phyloP scores from a whole-genome alignment of 495 filamentous ascomycete genomes.

The Penicillium paxilli region DNA sequence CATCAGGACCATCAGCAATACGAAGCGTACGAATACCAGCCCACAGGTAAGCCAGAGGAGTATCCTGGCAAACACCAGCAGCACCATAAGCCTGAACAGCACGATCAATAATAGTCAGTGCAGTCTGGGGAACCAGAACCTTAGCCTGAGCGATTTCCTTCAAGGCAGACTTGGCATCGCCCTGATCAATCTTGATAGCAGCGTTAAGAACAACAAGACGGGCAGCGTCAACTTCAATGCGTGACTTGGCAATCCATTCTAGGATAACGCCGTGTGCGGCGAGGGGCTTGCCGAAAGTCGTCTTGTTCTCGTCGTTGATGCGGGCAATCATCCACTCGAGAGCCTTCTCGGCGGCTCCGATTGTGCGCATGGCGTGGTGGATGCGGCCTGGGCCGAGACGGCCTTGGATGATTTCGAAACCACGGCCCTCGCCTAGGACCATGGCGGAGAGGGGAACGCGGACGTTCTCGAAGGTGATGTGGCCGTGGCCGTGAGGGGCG shows the following conservation, averaged over 20 bases:
- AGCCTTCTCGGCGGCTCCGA: slow-evolving; percentile 81
- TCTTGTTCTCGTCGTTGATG: slow-evolving; percentile 84
- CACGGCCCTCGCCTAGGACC: slow-evolving; percentile 84
- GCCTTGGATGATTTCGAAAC: slow-evolving; percentile 97
- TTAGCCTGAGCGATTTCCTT: slow-evolving; percentile 88
- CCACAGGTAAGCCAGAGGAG: slow-evolving; percentile 86
- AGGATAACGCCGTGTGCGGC: slow-evolving; percentile 86
- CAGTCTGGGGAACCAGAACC: slow-evolving; percentile 76
- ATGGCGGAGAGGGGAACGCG: slow-evolving; percentile 76
- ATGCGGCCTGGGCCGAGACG: slow-evolving; percentile 89
- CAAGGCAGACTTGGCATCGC: slow-evolving; percentile 75
- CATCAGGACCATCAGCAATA: slow-evolving; percentile 89
- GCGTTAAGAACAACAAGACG: slow-evolving; percentile 86
- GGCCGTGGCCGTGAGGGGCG: slow-evolving; percentile 89
- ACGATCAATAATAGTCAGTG: slow-evolving; percentile 78
- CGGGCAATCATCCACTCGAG: slow-evolving; percentile 87
- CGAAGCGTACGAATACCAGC: slow-evolving; percentile 77
- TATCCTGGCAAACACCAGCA: slow-evolving; percentile 87
- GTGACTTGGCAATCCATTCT: slow-evolving; percentile 88
- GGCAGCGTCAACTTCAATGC: slow-evolving; percentile 87
- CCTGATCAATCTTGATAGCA: slow-evolving; percentile 83
- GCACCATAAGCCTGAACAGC: slow-evolving; percentile 86
- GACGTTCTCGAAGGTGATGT: slow-evolving; percentile 83
- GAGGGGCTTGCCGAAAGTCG: slow-evolving; percentile 78
- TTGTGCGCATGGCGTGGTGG: slow-evolving; percentile 90